Percentiles rank a stretch among this genome's conserved stretches.
phyloP scores from a whole-genome alignment of 2,329 filamentous ascomycete species.

The Sporothrix phasma region DNA sequence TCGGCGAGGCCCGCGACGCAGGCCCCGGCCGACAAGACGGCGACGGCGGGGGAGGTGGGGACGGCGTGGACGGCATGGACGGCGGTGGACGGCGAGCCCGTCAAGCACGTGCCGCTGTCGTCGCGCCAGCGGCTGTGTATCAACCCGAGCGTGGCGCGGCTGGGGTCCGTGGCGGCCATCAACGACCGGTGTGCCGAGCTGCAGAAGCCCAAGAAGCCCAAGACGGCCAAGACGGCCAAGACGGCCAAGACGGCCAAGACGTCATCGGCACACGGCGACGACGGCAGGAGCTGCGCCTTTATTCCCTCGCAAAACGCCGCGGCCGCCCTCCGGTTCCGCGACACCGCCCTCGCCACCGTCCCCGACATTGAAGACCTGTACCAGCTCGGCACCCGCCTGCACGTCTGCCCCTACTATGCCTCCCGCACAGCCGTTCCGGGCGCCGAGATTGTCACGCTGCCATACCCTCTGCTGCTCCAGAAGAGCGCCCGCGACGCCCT shows the following conservation, averaged over 20 bases:
- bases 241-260: slow-evolving; percentile 48
- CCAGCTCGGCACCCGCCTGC: slow-evolving; percentile 63
- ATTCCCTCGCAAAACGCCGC: slow-evolving; percentile 66
- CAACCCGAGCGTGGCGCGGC: slow-evolving; percentile 66
- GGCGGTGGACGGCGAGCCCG: slow-evolving; percentile 39
- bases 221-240: slow-evolving; percentile 20
- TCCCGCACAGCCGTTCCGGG: slow-evolving; percentile 72
- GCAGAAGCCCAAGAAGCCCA: slow-evolving; percentile 63
- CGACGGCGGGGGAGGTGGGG: too few species aligned
- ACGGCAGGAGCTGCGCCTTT: slow-evolving; percentile 49
- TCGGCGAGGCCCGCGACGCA: slow-evolving; percentile 63
- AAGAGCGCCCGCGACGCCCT: slow-evolving; percentile 79
- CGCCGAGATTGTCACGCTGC: slow-evolving; percentile 83
- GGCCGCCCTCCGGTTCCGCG: slow-evolving; percentile 70
- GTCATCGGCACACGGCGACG: too few species aligned
- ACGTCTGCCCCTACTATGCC: slow-evolving; percentile 94
- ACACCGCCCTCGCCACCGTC: slow-evolving; percentile 71
- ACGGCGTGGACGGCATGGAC: not conserved
- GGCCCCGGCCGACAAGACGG: too few species aligned
- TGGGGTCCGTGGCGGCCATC: slow-evolving; percentile 67
- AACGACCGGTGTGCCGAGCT: slow-evolving; percentile 89
- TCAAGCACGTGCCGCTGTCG: slow-evolving; percentile 76
- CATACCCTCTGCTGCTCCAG: slow-evolving; percentile 84
- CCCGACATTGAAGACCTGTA: slow-evolving; percentile 91
- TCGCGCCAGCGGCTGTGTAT: slow-evolving; percentile 86